Evolutionary conservation across 2,329 filamentous ascomycete species (phyloP), one percentile per base, ranked within the genome.

Genomic region (Alternaria alternata): DNA sequence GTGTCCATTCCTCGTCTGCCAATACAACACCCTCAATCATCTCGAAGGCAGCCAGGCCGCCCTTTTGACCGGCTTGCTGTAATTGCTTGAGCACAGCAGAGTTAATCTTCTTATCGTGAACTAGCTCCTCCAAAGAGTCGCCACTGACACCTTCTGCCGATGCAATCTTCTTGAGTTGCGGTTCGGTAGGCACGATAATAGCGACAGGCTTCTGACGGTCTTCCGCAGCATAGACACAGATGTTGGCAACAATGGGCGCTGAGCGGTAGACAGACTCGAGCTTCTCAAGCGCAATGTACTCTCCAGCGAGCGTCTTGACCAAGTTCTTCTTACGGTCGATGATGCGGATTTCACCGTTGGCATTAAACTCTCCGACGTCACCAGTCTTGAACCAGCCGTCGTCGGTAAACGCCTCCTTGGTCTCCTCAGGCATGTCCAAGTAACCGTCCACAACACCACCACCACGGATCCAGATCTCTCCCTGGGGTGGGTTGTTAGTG

Each of bases 251-350:
- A 9, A 91, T 87, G n/a, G 88, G 85, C 9, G 87, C 87, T 46
- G 92, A 89, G 63, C 94, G 90, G 82, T 97, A 98, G 55, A 96
- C 85, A 3, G 94, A 91, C 82, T 98, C 94, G 61, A 98, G 88
- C 84, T 90, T 97, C 83, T 98, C 94, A 4, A 99, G 87, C 22
- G 94, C 95, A 78, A 98, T 96, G 80, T 98, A 98, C 84, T 98
- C 94, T 69, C 94, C 94, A 62, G 94, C 93, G 66, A 92, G 87
- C 65, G 95, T 94, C 88, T 98, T 98, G 80, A 98, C 92, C 57
- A 98, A 84, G 81, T 98, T 98, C 89, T 98, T 98, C 88, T 97
- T 94, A 70, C 94, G 92, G 79, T 98, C 94, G 75, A 98, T 94
- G 77, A 98, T 90, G 70, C 85, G 87, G 67, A 98, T 81, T 77